phyloP scores from a whole-genome alignment of 768 basidiomycete species.

The Kwoniella dejecticola region DNA sequence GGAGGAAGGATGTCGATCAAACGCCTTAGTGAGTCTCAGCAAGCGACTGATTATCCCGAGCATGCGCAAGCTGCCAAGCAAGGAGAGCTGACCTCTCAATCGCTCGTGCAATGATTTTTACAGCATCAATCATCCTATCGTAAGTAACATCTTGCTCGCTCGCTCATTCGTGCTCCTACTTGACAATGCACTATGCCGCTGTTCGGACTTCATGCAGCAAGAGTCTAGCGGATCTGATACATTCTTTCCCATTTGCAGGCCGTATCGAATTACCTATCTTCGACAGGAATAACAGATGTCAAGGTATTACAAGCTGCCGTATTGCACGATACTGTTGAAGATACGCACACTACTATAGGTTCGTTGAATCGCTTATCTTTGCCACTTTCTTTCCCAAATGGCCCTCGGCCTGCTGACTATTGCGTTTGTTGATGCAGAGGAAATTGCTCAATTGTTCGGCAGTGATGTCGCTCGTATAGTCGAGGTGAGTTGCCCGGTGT shows the following conservation, averaged over 20 bases:
- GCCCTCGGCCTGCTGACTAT: not conserved
- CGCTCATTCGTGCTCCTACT: not conserved
- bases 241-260: conserved; percentile 24
- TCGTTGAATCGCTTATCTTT: conserved; percentile 7
- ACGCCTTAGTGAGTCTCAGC: conserved; percentile 50
- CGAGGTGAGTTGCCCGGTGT: conserved; percentile 25
- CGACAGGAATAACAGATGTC: conserved; percentile 49
- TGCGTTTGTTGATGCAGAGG: conserved; percentile 23
- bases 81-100: too few species aligned
- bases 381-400: too few species aligned
- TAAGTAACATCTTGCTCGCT: conserved; percentile 5
- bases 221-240: too few species aligned
- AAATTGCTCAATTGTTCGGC: conserved; percentile 50
- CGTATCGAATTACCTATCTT: conserved; percentile 50
- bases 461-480: conserved; percentile 53
- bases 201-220: too few species aligned
- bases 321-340: conserved; percentile 56
- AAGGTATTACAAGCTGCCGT: conserved; percentile 53
- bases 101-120: too few species aligned
- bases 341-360: conserved; percentile 53
- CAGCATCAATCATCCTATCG: conserved; percentile 55
- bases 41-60: too few species aligned
- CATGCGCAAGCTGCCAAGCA: too few species aligned
- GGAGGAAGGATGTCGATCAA: conserved; percentile 51
- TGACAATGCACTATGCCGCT: too few species aligned